These are phyloP conservation scores for Tuctoria greenei DNA, from an alignment of 176 grass and related monocot genomes.

Conservation along the genomic window DNA sequence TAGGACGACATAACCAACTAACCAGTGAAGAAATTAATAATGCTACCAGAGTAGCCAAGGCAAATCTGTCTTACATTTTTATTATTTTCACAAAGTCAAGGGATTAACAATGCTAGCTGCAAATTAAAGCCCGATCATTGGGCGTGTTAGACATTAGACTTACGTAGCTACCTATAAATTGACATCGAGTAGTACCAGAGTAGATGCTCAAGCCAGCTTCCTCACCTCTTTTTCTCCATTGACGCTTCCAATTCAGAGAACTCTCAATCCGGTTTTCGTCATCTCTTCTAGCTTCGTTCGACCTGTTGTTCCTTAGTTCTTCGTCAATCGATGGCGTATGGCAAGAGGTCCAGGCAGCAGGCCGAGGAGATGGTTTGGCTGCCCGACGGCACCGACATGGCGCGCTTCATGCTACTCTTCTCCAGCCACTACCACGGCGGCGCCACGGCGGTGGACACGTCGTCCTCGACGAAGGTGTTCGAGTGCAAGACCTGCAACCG, in stretches of 20 bases:
- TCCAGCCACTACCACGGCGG: slow-evolving; percentile 32
- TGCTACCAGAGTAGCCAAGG: background rate
- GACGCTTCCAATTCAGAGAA: background rate
- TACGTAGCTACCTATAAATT: slow-evolving; percentile 25
- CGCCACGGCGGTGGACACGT: background rate
- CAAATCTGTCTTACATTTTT: background rate
- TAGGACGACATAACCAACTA: background rate
- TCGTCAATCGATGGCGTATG: slow-evolving; percentile 34
- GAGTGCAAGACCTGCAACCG: slow-evolving; percentile 96
- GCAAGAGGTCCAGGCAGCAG: slow-evolving; percentile 54
- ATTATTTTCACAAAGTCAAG: slow-evolving; percentile 26
- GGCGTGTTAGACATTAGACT: background rate
- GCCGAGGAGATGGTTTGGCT: slow-evolving; percentile 38
- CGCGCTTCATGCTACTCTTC: slow-evolving; percentile 65
- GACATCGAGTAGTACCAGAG: background rate
- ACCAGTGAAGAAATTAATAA: no score
- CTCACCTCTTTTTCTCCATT: background rate
- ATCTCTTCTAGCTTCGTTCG: background rate
- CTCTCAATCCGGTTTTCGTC: background rate
- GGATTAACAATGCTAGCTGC: background rate
- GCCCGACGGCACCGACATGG: slow-evolving; percentile 56
- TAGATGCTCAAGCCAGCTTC: background rate
- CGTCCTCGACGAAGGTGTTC: slow-evolving; percentile 46
- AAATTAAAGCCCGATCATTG: background rate
- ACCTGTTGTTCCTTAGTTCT: background rate